Evolutionary conservation across 352 stramenopile genomes (phyloP).

Genomic region (Phytophthora lateralis): DNA sequence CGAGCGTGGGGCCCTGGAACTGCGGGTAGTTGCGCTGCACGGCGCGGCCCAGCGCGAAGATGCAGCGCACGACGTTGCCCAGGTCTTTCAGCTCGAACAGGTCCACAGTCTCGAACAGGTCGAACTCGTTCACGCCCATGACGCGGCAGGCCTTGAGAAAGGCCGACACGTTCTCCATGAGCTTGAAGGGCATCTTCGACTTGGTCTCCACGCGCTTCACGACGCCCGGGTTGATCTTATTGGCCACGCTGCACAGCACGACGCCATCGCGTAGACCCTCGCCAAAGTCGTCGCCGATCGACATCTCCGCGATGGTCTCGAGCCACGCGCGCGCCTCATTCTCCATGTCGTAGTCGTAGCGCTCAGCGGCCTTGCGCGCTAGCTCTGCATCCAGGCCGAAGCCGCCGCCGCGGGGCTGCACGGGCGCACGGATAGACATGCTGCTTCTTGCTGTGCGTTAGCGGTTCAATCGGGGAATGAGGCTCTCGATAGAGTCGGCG

Average conservation of each 20-base stretch:
- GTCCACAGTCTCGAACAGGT: slow-evolving; percentile 91
- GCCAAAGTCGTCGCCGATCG: slow-evolving; percentile 84
- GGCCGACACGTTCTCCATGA: slow-evolving; percentile 91
- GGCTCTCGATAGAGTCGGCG: slow-evolving; percentile 18
- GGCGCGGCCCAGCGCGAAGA: slow-evolving; percentile 74
- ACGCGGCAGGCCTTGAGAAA: slow-evolving; percentile 85
- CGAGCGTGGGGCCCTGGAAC: slow-evolving; percentile 76
- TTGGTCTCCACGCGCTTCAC: slow-evolving; percentile 80
- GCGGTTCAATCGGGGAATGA: slow-evolving; percentile 32
- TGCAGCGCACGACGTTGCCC: slow-evolving; percentile 78
- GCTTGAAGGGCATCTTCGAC: slow-evolving; percentile 92
- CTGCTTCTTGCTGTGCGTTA: neutral
- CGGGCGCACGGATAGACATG: slow-evolving; percentile 47
- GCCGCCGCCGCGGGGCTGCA: slow-evolving; percentile 74
- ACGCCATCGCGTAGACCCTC: slow-evolving; percentile 79
- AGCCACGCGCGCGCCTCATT: slow-evolving; percentile 87
- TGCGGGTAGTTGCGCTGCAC: slow-evolving; percentile 77
- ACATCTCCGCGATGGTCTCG: slow-evolving; percentile 74
- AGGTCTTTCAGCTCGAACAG: slow-evolving; percentile 91
- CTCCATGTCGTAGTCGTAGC: slow-evolving; percentile 91
- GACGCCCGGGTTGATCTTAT: slow-evolving; percentile 73
- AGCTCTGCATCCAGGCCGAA: slow-evolving; percentile 92
- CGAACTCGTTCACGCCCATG: slow-evolving; percentile 90
- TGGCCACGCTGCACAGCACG: slow-evolving; percentile 85
- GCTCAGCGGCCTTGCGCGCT: slow-evolving; percentile 78